These are phyloP conservation scores for Tubosaeta sp. DNA, from an alignment of 768 basidiomycete species.

Conservation along the genomic window DNA sequence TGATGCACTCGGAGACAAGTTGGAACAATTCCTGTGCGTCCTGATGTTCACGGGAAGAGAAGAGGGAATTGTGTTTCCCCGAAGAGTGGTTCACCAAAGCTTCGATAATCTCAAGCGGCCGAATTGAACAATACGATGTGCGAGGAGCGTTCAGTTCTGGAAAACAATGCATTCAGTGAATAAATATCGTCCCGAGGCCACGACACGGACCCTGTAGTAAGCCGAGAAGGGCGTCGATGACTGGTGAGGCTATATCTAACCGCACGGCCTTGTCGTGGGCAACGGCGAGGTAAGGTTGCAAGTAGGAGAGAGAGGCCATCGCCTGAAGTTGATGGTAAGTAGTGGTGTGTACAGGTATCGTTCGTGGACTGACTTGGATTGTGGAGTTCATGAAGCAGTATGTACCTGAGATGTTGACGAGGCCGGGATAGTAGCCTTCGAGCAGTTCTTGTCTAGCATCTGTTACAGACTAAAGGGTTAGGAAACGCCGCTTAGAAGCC, in stretches of 20 bases:
- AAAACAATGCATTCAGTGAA: constrained; percentile 2
- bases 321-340: constrained; percentile 49
- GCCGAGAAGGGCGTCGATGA: constrained; percentile 75
- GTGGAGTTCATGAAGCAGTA: constrained; percentile 99
- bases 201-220: constrained; percentile 58
- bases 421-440: constrained; percentile 72
- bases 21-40: constrained; percentile 99
- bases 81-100: constrained; percentile 56
- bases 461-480: constrained; percentile 6
- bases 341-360: background rate
- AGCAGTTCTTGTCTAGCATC: constrained; percentile 22
- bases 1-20: constrained; percentile 84
- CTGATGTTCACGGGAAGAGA: constrained; percentile 91
- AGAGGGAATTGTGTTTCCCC: constrained; percentile 57
- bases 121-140: constrained; percentile 54
- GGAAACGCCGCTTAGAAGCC: background rate
- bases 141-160: constrained; percentile 65
- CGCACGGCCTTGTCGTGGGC: constrained; percentile 75
- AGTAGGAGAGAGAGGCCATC: constrained; percentile 78
- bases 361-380: constrained; percentile 57
- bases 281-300: constrained; percentile 74
- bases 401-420: constrained; percentile 93
- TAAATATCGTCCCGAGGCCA: background rate
- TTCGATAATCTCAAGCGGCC: constrained; percentile 68
- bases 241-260: constrained; percentile 79